Conservation (phyloP, 129 eudicot species). For the sunflower (Helianthus annuus) region HanXRQr2.0-SUNRISE NC_035437.2:6874654-6875153, state of each 20-base stretch:
- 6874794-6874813: conserved; percentile 22
- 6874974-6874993: conserved; percentile 39
- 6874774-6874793: conserved; percentile 20
- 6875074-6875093: conserved; percentile 23
- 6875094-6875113: conserved; percentile 41
- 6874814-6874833: conserved; percentile 27
- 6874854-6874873: conserved; percentile 22
- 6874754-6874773: conserved; percentile 26
- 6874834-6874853: conserved; percentile 36
- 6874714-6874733: not conserved
- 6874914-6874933: conserved; percentile 42
- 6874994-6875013: conserved; percentile 32
- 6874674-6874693: conserved; percentile 5
- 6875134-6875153: conserved; percentile 72
- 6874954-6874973: conserved; percentile 41
- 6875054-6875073: conserved; percentile 24
- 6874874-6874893: conserved; percentile 14
- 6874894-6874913: conserved; percentile 22
- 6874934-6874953: conserved; percentile 57
- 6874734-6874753: conserved; percentile 7
- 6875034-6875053: conserved; percentile 33
- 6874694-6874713: not conserved
- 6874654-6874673: not conserved
- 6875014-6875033: conserved; percentile 40
- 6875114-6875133: conserved; percentile 83